Evolutionary conservation across 768 basidiomycete genomes (phyloP).

Genomic region (Boletellus ananiceps): DNA sequence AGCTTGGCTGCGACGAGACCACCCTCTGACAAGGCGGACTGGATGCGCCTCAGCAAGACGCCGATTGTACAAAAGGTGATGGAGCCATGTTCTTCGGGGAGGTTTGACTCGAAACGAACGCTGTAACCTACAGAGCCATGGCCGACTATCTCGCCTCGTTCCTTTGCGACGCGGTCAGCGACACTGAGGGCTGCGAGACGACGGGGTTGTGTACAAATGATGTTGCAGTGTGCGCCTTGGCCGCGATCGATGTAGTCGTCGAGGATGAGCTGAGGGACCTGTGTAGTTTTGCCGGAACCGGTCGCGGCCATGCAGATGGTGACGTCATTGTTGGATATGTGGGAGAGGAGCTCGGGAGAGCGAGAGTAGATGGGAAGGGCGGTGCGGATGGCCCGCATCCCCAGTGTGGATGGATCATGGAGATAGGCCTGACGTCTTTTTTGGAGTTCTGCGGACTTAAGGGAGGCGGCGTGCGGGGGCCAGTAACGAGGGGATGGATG

Average conservation of each 20-base stretch:
- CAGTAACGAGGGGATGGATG: conserved; percentile 24
- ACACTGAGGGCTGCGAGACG: conserved; percentile 89
- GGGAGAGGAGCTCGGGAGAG: conserved; percentile 59
- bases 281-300: conserved; percentile 92
- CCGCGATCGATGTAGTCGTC: conserved; percentile 76
- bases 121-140: conserved; percentile 76
- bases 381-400: conserved; percentile 63
- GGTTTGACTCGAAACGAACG: conserved; percentile 82
- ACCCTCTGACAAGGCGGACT: conserved; percentile 57
- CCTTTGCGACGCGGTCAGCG: conserved; percentile 85
- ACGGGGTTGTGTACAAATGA: conserved; percentile 91
- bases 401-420: conserved; percentile 51
- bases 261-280: conserved; percentile 88
- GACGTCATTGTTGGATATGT: conserved; percentile 74
- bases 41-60: conserved; percentile 82
- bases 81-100: conserved; percentile 75
- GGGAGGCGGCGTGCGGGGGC: conserved; percentile 30
- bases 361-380: conserved; percentile 73
- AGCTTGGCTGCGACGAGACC: conserved; percentile 37
- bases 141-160: conserved; percentile 73
- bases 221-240: conserved; percentile 81
- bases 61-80: conserved; percentile 94
- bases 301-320: conserved; percentile 88
- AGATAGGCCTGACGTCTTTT: conserved; percentile 57
- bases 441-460: conserved; percentile 57